Conservation (phyloP, 768 basidiomycete genomes). For the Cystobasidium onofrii region DNA sequence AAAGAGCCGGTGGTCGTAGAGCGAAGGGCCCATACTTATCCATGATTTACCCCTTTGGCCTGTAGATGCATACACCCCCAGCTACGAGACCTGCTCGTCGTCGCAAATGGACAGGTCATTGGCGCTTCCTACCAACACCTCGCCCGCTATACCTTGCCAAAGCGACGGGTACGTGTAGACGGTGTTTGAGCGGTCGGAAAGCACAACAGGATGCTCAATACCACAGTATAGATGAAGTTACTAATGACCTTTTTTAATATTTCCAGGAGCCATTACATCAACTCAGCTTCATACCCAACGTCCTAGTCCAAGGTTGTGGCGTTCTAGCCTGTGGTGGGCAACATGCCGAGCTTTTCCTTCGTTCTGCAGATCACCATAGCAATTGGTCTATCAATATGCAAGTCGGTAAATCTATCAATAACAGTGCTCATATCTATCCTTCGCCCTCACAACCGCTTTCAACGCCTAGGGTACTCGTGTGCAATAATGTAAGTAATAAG, state of each 20-base stretch:
- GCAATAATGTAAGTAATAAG: conserved; percentile 56
- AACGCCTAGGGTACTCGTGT: conserved; percentile 63
- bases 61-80: conserved; percentile 3
- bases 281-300: conserved; percentile 35
- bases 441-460: conserved; percentile 13
- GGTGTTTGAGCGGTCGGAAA: background rate
- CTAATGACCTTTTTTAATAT: background rate
- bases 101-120: conserved; percentile 3
- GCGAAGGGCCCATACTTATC: too few species aligned
- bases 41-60: background rate
- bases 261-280: background rate
- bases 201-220: too few species aligned
- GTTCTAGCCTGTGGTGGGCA: conserved; percentile 40
- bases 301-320: conserved; percentile 34
- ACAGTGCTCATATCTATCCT: conserved; percentile 60
- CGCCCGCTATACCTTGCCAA: background rate
- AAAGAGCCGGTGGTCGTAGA: too few species aligned
- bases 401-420: conserved; percentile 61
- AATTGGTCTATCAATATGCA: conserved; percentile 23
- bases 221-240: too few species aligned
- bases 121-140: conserved; percentile 12
- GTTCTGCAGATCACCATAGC: background rate
- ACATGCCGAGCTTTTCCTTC: conserved; percentile 36
- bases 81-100: conserved; percentile 21
- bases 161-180: background rate